Evolutionary conservation across 345 rosid genomes (phyloP), one percentile per base, ranked within the genome.

Genomic region (Pelargonium nanum): DNA sequence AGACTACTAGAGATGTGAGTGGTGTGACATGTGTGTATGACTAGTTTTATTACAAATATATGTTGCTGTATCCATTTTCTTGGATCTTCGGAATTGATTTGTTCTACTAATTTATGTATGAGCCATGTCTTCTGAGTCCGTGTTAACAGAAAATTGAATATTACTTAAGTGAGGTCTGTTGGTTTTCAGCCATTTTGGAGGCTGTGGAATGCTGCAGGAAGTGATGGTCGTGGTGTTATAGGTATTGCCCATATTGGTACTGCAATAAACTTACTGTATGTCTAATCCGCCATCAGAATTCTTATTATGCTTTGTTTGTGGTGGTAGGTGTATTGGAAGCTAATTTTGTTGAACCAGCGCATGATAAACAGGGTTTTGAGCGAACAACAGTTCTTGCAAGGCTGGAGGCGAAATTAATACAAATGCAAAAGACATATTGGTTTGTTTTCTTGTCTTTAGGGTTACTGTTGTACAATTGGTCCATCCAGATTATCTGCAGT

Each of bases 311-410:
- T 71, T 59, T 21, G 53, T 61, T 61, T 62, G 53, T 72, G 67
- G 56, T 60, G 63, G 57, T 65, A 88, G 97, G 97, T 73, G 88
- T 88, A 21, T 70, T 91, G 74, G 97, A 91, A 77, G 97, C 97
- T 65, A 83, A 91, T 79, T 91, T 91, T 74, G 85, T 91, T 25
- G 96, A 91, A 73, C 97, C 97, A 65, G 96, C 97, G 66, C 96
- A 91, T 75, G 94, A 91, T 76, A 91, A 91, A 82, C 97, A 91
- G 74, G 96, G 96, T 21, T 88, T 91, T 76, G 95, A 88, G 75
- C 88, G 92, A 52, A 91, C 98, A 23, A 85, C 85, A 24, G 96
- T 88, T 72, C 88, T 91, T 72, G 79, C 96, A 45, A 85, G 90
- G 73, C 91, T 91, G 22, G 96, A 88, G 77, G 55, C 78, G 48